Evolutionary conservation across 2,329 filamentous ascomycete genomes (phyloP).

Genomic region (Alternaria sp.): DNA sequence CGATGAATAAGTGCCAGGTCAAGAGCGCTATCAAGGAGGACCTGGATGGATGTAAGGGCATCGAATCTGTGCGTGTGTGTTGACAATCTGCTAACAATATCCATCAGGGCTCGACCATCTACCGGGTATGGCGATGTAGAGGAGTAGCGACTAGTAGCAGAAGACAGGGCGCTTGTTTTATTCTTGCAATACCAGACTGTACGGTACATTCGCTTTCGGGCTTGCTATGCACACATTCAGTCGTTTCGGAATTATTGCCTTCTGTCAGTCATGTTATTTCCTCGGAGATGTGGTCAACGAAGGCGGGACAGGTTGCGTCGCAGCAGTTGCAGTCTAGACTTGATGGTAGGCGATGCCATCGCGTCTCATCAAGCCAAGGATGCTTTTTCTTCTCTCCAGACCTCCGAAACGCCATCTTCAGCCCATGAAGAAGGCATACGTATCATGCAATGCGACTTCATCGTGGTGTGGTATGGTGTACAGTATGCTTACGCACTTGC

Average conservation of each 20-base stretch:
- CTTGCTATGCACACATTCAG: constrained; percentile 2
- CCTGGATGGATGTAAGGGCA: constrained; percentile 34
- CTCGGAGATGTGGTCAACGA: not conserved
- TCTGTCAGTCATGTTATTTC: not conserved
- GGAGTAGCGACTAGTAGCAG: not conserved
- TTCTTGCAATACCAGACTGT: not conserved
- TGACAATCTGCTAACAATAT: not conserved
- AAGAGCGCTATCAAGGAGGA: constrained; percentile 34
- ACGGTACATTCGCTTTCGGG: not conserved
- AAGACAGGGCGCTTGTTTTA: not conserved
- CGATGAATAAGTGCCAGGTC: constrained; percentile 37
- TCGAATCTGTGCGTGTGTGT: not conserved
- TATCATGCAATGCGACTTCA: not conserved
- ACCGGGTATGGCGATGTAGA: constrained; percentile 12
- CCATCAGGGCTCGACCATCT: not conserved
- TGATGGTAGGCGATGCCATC: not conserved
- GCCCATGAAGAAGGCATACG: not conserved
- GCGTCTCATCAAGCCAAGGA: not conserved
- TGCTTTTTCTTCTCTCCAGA: not conserved
- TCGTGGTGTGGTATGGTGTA: not conserved
- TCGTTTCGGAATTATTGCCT: constrained; percentile 3
- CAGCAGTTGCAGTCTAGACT: constrained; percentile 1
- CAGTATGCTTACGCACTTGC: not conserved
- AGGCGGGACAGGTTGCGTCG: not conserved
- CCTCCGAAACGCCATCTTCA: not conserved